A percentile compares a stretch with the other conserved stretches of the same genome.
These are phyloP conservation scores for Cochlearia excelsa DNA, from an alignment of 345 rosid genomes.

Conservation along the genomic window DNA sequence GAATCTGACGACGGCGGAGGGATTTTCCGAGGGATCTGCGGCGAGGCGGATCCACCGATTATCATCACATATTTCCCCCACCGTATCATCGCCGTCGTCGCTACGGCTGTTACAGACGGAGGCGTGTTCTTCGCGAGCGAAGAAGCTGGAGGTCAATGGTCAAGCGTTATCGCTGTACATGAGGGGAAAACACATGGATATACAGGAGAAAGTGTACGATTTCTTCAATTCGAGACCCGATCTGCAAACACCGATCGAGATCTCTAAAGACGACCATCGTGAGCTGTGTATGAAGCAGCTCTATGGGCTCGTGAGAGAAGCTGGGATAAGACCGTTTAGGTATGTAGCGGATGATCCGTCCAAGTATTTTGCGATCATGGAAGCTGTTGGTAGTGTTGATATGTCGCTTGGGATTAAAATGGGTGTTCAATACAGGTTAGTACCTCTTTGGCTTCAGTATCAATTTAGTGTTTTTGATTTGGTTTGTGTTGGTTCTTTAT, in stretches of 20 bases:
- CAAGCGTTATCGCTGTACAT: conserved; percentile 48
- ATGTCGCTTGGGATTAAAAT: conserved; percentile 91
- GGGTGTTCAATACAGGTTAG: conserved; percentile 93
- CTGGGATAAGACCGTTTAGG: conserved; percentile 68
- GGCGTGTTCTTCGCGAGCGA: conserved; percentile 43
- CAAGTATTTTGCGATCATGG: conserved; percentile 71
- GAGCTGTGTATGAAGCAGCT: conserved; percentile 92
- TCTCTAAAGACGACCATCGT: conserved; percentile 67
- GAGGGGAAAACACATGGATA: conserved; percentile 73
- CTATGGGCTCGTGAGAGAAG: conserved; percentile 64
- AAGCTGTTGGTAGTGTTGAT: conserved; percentile 87
- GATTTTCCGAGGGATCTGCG: conserved; percentile 20
- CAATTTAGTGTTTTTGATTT: neutral
- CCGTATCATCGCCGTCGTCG: neutral
- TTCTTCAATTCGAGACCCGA: conserved; percentile 73
- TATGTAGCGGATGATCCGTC: conserved; percentile 73
- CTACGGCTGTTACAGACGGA: conserved; percentile 39
- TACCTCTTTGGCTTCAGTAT: too few species aligned
- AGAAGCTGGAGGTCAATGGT: conserved; percentile 53
- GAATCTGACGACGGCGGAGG: conserved; percentile 34
- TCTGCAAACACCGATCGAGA: conserved; percentile 87
- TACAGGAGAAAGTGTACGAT: conserved; percentile 65
- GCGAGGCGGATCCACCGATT: conserved; percentile 60
- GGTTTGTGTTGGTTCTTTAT: neutral
- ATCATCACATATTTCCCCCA: conserved; percentile 51